Base-by-base conservation (phyloP, 495 filamentous ascomycete species). In the Cercophora newfieldiana region DNA sequence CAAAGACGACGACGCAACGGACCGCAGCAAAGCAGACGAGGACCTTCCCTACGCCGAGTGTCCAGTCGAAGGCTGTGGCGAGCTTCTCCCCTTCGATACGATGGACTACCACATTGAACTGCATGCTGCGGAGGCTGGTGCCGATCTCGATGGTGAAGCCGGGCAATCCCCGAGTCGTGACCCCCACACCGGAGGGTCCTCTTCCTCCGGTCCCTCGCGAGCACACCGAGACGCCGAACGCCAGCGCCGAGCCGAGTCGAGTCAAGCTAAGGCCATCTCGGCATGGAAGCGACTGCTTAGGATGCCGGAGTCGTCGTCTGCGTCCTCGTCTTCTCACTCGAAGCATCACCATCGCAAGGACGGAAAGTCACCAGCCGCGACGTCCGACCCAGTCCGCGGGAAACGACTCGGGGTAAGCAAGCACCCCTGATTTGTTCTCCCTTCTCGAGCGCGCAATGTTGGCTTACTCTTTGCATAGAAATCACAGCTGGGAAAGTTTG, bases 401-500 rank as follows among this genome's bases (percentile, higher is more conserved):
- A 69, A 69, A 68, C 74, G 67, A 48, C 74, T 77, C 18, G 69
- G 66, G 14, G 65, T 67, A 30, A 24, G 65, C 49, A n/a, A n/a
- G n/a, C n/a, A n/a, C 16, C 25, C 56, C 28, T 25, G 22, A 21
- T 44, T 30, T 47, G 6, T 12, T 10, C 58, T 28, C 29, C n/a
- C 18, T 37, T 26, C n/a, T 4, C 51, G 48, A 33, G n/a, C 22
- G 4, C 22, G 12, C 37, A 14, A 28, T 14, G 19, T 19, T 26
- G 29, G 29, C 57, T 60, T 29, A 60, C 57, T 14, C 7, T 16
- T 60, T 14, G 8, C 25, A 28, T 21, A 75, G 74, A 73, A 82
- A 79, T 77, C 78, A 68, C 91, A 97, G 70, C 82, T 99, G 37
- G 95, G 95, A 0, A 91, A 89, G 14, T 87, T 95, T 79, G 91